Base-by-base conservation (phyloP, 192 early-diverging fungal species). In the Helicostylum pulchrum region DNA sequence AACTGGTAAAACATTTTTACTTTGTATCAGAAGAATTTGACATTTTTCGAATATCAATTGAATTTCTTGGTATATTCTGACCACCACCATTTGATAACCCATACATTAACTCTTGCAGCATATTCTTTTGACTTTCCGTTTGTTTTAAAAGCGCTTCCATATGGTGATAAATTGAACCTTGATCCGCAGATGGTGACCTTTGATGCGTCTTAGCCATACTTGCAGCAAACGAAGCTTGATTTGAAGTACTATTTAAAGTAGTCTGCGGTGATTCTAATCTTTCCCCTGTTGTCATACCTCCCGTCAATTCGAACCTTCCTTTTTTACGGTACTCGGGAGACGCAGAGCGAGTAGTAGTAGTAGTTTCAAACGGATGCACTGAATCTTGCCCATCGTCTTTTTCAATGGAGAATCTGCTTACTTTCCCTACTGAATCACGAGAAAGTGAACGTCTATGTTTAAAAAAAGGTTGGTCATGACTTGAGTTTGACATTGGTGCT, bases 111-210 rank as follows among this genome's bases (percentile, higher is more conserved):
- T 81, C 82, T 4, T 52, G 61, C 8, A 83, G 30, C 6, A 80
- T 53, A 19, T 20, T 56, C 6, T 74, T 73, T 49, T 80, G 79
- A 2, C 62, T 64, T 26, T 83, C 82, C 26, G 77, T 83, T 46
- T 83, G 82, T 17, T 78, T 72, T 21, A 80, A 68, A 0, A 83
- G 64, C 0, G 66, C 45, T 11, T 79, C 73, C 53, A 83, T 30
- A 32, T 83, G 79, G 0, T 43, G 43, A 44, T 59, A 54, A 17
- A 83, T 48, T n/a, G 48, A 21, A 26, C 50, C 43, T 9, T 68
- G 7, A 39, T 10, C 9, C 3, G 3, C 34, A 10, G 36, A 39
- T 39, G 36, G 6, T 10, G 36, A 21, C 36, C n/a, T 43, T 39
- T 21, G 57, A 11, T 2, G 57, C 43, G 17, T 19, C 12, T 47